These are phyloP conservation scores for Penicillium macrosclerotiorum DNA, from an alignment of 495 filamentous ascomycete species.

Conservation along the genomic window DNA sequence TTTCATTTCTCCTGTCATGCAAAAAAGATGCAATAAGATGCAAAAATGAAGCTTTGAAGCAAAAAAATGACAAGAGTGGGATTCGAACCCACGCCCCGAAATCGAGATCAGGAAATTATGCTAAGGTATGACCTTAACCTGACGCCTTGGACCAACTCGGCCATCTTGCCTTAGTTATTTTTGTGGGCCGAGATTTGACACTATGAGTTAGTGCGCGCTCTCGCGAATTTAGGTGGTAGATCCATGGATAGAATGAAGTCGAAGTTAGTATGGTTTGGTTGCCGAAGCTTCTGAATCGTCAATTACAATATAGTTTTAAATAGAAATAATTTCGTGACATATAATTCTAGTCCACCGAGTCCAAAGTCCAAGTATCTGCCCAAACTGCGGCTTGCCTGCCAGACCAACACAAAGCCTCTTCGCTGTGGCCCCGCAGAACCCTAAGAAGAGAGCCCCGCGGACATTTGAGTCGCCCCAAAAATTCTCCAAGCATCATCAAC, in stretches of 20 bases:
- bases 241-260: no score
- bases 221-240: no score
- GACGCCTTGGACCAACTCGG: conserved; percentile 34
- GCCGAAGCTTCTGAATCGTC: no score
- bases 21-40: no score
- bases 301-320: no score
- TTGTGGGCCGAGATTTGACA: no score
- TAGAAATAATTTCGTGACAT: no score
- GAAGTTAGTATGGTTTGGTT: no score
- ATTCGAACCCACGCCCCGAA: conserved; percentile 37
- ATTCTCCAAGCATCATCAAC: conserved; percentile 22
- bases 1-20: no score
- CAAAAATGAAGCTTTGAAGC: no score
- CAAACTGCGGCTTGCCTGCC: not conserved
- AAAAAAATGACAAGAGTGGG: conserved; percentile 37
- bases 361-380: no score
- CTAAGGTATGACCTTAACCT: conserved; percentile 33
- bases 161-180: conserved; percentile 33
- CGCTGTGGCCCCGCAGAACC: conserved; percentile 35
- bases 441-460: conserved; percentile 40
- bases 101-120: conserved; percentile 29
- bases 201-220: no score
- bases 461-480: conserved; percentile 19
- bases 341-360: not conserved
- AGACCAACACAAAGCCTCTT: not conserved